phyloP scores from a whole-genome alignment of 345 rosid genomes.

The Moricandia arvensis region DNA sequence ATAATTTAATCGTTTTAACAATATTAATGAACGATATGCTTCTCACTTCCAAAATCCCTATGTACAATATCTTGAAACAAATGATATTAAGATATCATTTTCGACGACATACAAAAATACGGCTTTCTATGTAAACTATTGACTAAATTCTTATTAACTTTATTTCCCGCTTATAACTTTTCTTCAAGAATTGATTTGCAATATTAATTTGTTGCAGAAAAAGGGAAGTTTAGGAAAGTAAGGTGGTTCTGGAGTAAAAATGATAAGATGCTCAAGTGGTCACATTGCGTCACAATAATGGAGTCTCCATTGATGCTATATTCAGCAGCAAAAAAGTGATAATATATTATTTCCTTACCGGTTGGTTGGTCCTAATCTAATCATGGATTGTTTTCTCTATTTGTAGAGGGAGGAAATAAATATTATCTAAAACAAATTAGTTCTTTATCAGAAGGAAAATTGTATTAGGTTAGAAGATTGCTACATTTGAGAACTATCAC shows the following conservation, averaged over 20 bases:
- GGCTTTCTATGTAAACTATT: not conserved
- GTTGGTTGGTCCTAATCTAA: conserved; percentile 23
- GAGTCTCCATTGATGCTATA: conserved; percentile 17
- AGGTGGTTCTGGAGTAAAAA: conserved; percentile 21
- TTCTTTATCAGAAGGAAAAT: not conserved
- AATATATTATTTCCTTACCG: not conserved
- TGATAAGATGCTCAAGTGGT: conserved; percentile 44
- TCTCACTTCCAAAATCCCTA: not conserved
- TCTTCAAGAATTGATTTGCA: not conserved
- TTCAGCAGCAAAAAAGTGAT: conserved; percentile 3
- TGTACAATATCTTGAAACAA: too few relatives aligned
- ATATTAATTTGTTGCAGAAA: not conserved
- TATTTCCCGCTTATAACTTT: not conserved
- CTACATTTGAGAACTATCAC: not conserved
- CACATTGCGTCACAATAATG: conserved; percentile 39
- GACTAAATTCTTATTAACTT: not conserved
- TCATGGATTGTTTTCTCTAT: conserved; percentile 11
- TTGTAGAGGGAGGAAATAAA: not conserved
- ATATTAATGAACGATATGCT: not conserved
- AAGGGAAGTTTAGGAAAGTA: conserved; percentile 11
- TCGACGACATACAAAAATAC: not conserved
- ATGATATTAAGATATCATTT: not conserved
- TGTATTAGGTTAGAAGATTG: not conserved
- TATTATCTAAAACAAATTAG: not conserved
- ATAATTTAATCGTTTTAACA: not conserved